Evolutionary conservation across 2,329 filamentous ascomycete genomes (phyloP), one percentile per base, ranked within the genome.

Genomic region (Triangularia setosa): DNA sequence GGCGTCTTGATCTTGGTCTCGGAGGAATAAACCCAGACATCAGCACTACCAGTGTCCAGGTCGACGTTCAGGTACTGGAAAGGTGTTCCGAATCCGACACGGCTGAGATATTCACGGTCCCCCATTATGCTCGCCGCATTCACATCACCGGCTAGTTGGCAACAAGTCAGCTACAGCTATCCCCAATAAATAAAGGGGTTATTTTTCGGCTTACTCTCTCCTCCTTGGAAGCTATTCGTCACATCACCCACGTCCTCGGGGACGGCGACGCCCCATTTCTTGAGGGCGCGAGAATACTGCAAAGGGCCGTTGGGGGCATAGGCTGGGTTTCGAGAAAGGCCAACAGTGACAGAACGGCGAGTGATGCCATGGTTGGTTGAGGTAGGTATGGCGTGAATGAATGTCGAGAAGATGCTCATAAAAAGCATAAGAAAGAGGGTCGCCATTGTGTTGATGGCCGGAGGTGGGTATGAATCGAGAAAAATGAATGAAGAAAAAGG

Each of bases 81-180:
- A 5, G 81, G 81, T 1, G 72, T 83, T 54, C 90, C 90, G 67
- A 92, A 79, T 1, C 79, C 81, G 56, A 92, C 84, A 0, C 87
- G 85, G 63, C 84, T 81, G 28, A 88, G 76, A 64, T 87, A 89
- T 72, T 87, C 81, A 3, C 78, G 76, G 67, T 89, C 87, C 57
- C 79, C 71, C 11, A 35, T 69, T 55, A 74, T 68, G 58, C 74
- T 74, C 27, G 70, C 66, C 1, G 79, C 72, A 2, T 72, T 72
- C 5, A 72, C 69, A 4, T 72, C 63, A 21, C 69, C 65, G 16
- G 56, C 64, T 67, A 21, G 23, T 55, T 12, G 23, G 6, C 4
- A 24, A 28, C 9, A 1, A 12, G 52, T 55, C 23, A 55, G 52
- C 16, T 5, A 14, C 7, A 14, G 44, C 21, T 27, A 14, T n/a